These are phyloP conservation scores for Globisporangium nunn DNA, from an alignment of 352 stramenopile genomes.

Conservation along the genomic window DNA sequence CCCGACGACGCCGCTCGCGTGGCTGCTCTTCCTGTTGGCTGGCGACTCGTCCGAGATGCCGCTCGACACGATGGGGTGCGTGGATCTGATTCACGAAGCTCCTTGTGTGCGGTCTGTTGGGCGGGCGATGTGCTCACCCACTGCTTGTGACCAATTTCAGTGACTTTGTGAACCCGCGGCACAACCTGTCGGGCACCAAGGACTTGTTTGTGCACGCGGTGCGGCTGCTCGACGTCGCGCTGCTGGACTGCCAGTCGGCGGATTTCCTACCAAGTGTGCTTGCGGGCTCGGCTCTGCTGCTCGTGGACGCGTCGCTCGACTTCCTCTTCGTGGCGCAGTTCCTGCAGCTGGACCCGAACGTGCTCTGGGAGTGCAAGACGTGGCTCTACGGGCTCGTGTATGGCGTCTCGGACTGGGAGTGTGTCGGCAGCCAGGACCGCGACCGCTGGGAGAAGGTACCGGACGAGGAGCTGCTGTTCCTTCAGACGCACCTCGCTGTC, in stretches of 20 bases:
- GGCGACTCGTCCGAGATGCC: slow-evolving; percentile 60
- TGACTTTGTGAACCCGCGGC: slow-evolving; percentile 59
- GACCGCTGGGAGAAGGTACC: slow-evolving; percentile 70
- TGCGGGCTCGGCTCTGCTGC: slow-evolving; percentile 59
- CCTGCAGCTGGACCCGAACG: slow-evolving; percentile 62
- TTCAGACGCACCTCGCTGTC: slow-evolving; percentile 58
- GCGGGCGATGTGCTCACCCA: neutral
- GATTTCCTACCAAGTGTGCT: slow-evolving; percentile 73
- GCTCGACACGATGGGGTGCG: slow-evolving; percentile 57
- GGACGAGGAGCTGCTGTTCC: slow-evolving; percentile 58
- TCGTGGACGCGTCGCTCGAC: slow-evolving; percentile 61
- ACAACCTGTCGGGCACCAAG: slow-evolving; percentile 57
- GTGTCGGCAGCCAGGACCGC: slow-evolving; percentile 34
- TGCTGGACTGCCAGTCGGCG: slow-evolving; percentile 71
- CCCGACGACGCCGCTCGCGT: slow-evolving; percentile 64
- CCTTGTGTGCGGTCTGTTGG: neutral
- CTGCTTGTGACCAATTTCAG: slow-evolving; percentile 7
- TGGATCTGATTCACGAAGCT: neutral
- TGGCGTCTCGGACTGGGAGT: slow-evolving; percentile 42
- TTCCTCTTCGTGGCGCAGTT: slow-evolving; percentile 80
- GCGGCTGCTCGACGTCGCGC: slow-evolving; percentile 61
- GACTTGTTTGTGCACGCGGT: slow-evolving; percentile 67
- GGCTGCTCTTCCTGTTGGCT: slow-evolving; percentile 71
- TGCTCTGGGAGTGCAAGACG: slow-evolving; percentile 79
- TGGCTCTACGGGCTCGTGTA: slow-evolving; percentile 63